phyloP scores from a whole-genome alignment of 257 asterid genomes.

The Voacanga thouarsii region DNA sequence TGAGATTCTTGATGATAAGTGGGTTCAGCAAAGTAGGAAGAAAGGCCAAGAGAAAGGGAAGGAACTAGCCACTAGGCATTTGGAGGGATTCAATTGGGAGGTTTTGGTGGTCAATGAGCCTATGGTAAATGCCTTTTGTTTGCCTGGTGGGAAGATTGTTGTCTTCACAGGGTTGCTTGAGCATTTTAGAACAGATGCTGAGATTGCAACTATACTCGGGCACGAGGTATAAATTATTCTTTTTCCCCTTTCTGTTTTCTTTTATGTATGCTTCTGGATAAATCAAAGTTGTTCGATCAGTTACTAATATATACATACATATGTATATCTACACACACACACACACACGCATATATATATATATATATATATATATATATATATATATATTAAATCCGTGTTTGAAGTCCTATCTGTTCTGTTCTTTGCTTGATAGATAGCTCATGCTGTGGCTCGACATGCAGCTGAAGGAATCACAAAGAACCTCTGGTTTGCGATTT shows the following conservation, averaged over 20 bases:
- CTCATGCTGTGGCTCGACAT: slow-evolving; percentile 94
- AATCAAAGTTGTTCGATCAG: neutral
- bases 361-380: too few species aligned
- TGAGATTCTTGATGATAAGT: slow-evolving; percentile 75
- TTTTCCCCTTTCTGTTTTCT: neutral
- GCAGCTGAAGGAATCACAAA: slow-evolving; percentile 80
- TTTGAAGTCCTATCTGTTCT: slow-evolving; percentile 9
- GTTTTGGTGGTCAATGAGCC: slow-evolving; percentile 76
- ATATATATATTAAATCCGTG: slow-evolving; percentile 3
- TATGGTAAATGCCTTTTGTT: slow-evolving; percentile 66
- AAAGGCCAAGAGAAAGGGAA: slow-evolving; percentile 60
- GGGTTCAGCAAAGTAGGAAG: slow-evolving; percentile 81
- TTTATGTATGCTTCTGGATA: neutral
- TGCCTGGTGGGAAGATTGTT: slow-evolving; percentile 98
- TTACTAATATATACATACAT: too few species aligned
- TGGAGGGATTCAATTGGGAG: slow-evolving; percentile 92
- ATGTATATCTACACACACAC: too few species aligned
- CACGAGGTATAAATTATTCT: slow-evolving; percentile 57
- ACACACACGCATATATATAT: too few species aligned
- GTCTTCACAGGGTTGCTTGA: slow-evolving; percentile 84
- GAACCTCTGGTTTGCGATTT: slow-evolving; percentile 70
- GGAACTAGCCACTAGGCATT: slow-evolving; percentile 49
- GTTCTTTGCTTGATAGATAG: slow-evolving; percentile 54
- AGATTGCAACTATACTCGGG: slow-evolving; percentile 79
- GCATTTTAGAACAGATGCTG: slow-evolving; percentile 77